These are phyloP conservation scores for Calonectria ilicicola DNA, from an alignment of 2,329 filamentous ascomycete species.

Conservation along the genomic window DNA sequence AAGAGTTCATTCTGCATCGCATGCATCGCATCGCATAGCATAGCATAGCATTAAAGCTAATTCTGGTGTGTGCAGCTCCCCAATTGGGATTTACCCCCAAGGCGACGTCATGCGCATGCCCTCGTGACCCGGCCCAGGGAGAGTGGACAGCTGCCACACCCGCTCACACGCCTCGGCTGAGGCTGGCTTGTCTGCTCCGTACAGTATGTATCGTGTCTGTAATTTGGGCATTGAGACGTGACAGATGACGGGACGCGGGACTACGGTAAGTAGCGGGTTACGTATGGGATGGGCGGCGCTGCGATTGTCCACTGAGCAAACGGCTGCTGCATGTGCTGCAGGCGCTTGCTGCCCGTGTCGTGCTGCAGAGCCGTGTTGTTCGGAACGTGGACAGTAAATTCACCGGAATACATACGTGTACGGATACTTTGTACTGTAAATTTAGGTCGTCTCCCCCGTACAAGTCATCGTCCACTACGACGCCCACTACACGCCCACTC, in stretches of 20 bases:
- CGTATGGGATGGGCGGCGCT: background rate
- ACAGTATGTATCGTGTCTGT: no score
- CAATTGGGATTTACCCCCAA: background rate
- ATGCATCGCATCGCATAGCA: no score
- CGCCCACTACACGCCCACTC: background rate
- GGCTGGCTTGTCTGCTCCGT: background rate
- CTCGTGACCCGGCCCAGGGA: conserved; percentile 10
- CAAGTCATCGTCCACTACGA: background rate
- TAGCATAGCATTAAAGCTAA: conserved; percentile 11
- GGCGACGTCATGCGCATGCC: conserved; percentile 1
- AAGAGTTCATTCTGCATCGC: background rate
- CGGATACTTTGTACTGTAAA: background rate
- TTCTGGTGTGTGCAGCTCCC: conserved; percentile 6
- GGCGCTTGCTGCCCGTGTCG: no score
- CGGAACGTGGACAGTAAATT: no score
- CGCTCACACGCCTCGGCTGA: conserved; percentile 14
- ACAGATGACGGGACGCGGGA: background rate
- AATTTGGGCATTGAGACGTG: no score
- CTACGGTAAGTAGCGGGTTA: background rate
- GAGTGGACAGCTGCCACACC: conserved; percentile 17
- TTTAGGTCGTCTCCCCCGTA: background rate
- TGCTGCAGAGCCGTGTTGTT: no score
- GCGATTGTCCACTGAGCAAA: background rate
- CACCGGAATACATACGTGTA: background rate
- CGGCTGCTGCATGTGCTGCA: no score